Evolutionary conservation across 345 rosid species (phyloP).

Genomic region (Erucastrum elatum): DNA sequence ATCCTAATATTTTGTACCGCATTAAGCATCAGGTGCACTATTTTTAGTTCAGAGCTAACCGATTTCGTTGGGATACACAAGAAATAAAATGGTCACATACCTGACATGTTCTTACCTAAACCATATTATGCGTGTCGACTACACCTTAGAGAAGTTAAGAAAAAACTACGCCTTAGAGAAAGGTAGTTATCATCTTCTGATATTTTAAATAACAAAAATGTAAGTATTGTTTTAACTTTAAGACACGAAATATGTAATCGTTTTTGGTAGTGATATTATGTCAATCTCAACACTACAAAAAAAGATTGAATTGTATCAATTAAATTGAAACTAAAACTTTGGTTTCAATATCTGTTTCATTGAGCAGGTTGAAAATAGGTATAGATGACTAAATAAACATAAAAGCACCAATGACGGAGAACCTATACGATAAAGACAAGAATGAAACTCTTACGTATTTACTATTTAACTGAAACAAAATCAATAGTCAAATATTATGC

Average conservation of each 20-base stretch:
- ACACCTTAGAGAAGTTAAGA: too few species aligned
- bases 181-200: too few species aligned
- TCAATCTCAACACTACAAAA: not conserved
- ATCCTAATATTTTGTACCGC: not conserved
- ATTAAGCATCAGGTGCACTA: not conserved
- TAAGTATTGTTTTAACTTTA: too few species aligned
- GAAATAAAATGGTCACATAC: too few species aligned
- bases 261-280: not conserved
- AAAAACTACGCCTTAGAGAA: too few species aligned
- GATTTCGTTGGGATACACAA: not conserved
- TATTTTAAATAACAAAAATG: too few species aligned
- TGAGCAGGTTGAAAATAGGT: not conserved
- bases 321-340: not conserved
- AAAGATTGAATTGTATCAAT: too few species aligned
- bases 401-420: not conserved
- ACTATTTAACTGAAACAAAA: constrained; percentile 1
- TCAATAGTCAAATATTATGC: not conserved
- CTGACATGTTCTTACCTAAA: too few species aligned
- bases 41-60: not conserved
- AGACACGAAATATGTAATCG: not conserved
- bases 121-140: too few species aligned
- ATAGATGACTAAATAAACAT: not conserved
- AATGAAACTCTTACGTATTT: not conserved
- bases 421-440: not conserved
- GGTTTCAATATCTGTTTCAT: constrained; percentile 9